Evolutionary conservation across 2,329 filamentous ascomycete species (phyloP), one percentile per base, ranked within the genome.

Genomic region (Geosmithia putterillii): DNA sequence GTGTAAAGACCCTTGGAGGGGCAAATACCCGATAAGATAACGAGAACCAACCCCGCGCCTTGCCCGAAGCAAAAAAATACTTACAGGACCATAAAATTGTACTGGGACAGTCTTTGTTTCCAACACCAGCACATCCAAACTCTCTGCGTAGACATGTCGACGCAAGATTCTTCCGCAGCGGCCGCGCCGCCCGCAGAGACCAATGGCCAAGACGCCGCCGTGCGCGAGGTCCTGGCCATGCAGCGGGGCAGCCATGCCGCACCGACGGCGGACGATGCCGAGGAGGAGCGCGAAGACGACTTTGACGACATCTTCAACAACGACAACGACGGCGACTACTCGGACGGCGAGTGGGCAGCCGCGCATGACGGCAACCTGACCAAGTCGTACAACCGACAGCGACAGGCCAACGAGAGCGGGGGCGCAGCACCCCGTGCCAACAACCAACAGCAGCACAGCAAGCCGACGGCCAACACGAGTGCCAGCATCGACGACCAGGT

Each of bases 401-500:
- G 79, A 46, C 80, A 80, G 55, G 62, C 84, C 44, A 77, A 81
- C 43, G 70, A 69, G 46, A 56, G 48, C 42, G 46, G 51, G 28
- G 62, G 67, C 47, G 69, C 76, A 40, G 72, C 77, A 44, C 81
- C 83, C 3, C 81, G 83, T 54, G 77, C 79, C 45, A 94, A 92
- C 56, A 74, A 81, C 17, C 86, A 89, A 12, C 28, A n/a, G n/a
- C n/a, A n/a, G n/a, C n/a, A n/a, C n/a, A n/a, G n/a, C 57, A 86
- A 82, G 54, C 86, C 86, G 7, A 74, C 74, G 1, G 79, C 86
- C 39, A 95, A 95, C 62, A 89, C 86, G 1, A 73, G 76, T 47
- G 76, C 86, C 20, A 82, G 79, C 20, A 74, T 95, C 43, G 87
- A 95, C 59, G 89, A 95, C 56, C 87, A 95, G 54, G 83, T 95